These are phyloP conservation scores for Talaromyces wortmannii DNA, from an alignment of 495 filamentous ascomycete genomes.

Conservation along the genomic window DNA sequence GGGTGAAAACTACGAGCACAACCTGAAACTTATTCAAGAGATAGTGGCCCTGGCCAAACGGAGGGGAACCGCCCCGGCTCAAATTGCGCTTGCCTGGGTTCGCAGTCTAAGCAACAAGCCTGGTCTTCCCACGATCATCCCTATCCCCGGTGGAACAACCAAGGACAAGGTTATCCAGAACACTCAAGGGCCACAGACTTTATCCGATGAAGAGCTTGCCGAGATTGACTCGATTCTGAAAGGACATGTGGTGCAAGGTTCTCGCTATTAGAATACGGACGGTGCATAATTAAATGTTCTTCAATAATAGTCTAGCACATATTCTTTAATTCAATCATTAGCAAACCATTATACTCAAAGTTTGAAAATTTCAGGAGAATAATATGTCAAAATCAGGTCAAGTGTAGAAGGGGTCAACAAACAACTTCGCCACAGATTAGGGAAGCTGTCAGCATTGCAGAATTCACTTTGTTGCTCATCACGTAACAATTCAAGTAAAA, in stretches of 20 bases:
- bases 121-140: slow-evolving; percentile 66
- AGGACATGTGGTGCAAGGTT: slow-evolving; percentile 28
- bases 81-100: slow-evolving; percentile 76
- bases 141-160: slow-evolving; percentile 67
- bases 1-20: slow-evolving; percentile 62
- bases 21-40: slow-evolving; percentile 61
- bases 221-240: slow-evolving; percentile 39
- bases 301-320: background rate
- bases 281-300: background rate
- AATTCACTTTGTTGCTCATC: slow-evolving; percentile 46
- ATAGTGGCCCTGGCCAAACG: slow-evolving; percentile 58
- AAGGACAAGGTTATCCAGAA: slow-evolving; percentile 41
- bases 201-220: slow-evolving; percentile 35
- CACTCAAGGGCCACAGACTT: slow-evolving; percentile 21
- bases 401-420: slow-evolving; percentile 51
- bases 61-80: slow-evolving; percentile 66
- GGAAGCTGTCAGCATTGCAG: slow-evolving; percentile 53
- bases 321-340: background rate
- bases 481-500: slow-evolving; percentile 9
- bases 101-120: slow-evolving; percentile 44
- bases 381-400: slow-evolving; percentile 37
- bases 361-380: background rate
- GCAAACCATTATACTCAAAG: background rate
- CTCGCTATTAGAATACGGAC: slow-evolving; percentile 18
- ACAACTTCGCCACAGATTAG: slow-evolving; percentile 30